Base-by-base conservation (phyloP, 108 stramenopile species). In the Pinguiococcus pyrenoidosus region DNA sequence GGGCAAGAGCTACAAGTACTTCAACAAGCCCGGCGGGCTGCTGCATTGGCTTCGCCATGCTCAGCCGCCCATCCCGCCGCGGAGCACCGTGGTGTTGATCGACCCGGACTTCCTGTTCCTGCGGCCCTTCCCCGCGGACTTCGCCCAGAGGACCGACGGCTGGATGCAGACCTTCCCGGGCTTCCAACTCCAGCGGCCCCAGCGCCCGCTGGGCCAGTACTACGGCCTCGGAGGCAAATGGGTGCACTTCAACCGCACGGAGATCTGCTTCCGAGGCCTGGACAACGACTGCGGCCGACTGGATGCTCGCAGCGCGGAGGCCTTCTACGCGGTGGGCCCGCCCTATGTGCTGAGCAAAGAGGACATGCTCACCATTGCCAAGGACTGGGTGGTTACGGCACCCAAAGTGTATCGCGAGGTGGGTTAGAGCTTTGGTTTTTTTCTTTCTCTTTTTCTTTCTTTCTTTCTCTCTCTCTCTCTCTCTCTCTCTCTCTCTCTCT, bases 1-100 rank as follows among this genome's bases (percentile, higher is more conserved):
- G 33, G 72, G 72, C 13, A 59, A 50, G 0, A 55, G 50, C 25
- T 87, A 79, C 69, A 79, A 84, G 32, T 88, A 80, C 59, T 89
- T 73, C 72, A 93, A 93, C 69, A 93, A 93, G 54, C 91, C 91
- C 0, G 82, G 63, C 32, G 91, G 86, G 4, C 30, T 87, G 37
- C 66, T 64, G 21, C 85, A 88, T 49, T 93, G 74, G 76, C 53
- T 92, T 49, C 55, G 67, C 17, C 38, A 84, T 35, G 69, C 60
- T 9, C 51, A 81, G n/a, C 68, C 71, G 29, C 80, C 76, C 52
- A 50, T 59, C 6, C 26, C 23, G 14, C 9, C 0, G 33, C 6
- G 41, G 17, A 48, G 60, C 0, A 50, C 67, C 40, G 35, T 69
- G 16, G 68, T 47, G 5, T 7, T 71, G 2, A 24, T 68, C 3